Percentiles rank a stretch among this genome's conserved stretches.
Evolutionary conservation across 768 basidiomycete genomes (phyloP).

Genomic region (Amyloporia xantha): DNA sequence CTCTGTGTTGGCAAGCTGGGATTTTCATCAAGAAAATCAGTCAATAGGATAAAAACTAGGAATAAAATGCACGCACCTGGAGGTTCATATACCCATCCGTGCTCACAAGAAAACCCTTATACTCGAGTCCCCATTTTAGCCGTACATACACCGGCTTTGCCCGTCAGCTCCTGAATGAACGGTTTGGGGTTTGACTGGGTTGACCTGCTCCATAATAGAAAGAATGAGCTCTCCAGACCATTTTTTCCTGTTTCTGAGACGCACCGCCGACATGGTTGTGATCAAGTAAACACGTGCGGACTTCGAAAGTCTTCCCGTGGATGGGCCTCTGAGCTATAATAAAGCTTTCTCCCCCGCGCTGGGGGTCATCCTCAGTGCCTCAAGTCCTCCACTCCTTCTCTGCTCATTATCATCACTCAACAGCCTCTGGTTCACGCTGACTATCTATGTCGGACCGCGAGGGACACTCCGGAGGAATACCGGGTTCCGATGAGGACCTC

Average conservation of each 20-base stretch:
- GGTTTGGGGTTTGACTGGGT: slow-evolving; percentile 98
- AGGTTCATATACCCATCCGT: slow-evolving; percentile 99
- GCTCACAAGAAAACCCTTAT: slow-evolving; percentile 98
- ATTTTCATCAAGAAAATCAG: neutral
- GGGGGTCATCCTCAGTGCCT: neutral
- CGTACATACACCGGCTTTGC: slow-evolving; percentile 92
- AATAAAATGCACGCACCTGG: slow-evolving; percentile 50
- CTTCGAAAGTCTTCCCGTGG: slow-evolving; percentile 29
- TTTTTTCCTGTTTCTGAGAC: slow-evolving; percentile 20
- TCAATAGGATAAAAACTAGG: neutral
- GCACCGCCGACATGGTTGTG: slow-evolving; percentile 59
- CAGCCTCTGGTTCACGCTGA: neutral
- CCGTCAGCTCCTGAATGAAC: slow-evolving; percentile 96
- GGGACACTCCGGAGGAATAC: slow-evolving; percentile 57
- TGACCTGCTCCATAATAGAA: slow-evolving; percentile 42
- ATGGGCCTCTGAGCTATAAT: slow-evolving; percentile 11
- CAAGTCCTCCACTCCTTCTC: slow-evolving; percentile 3
- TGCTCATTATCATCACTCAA: slow-evolving; percentile 1
- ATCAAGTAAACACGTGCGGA: slow-evolving; percentile 31
- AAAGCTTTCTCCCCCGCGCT: slow-evolving; percentile 13
- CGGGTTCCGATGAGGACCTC: slow-evolving; percentile 82
- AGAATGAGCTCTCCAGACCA: neutral
- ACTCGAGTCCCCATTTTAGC: slow-evolving; percentile 98
- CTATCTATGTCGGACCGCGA: slow-evolving; percentile 85
- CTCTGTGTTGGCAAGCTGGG: slow-evolving; percentile 95